Evolutionary conservation across 352 stramenopile species (phyloP).

Genomic region (Phytopythium oedochilum): DNA sequence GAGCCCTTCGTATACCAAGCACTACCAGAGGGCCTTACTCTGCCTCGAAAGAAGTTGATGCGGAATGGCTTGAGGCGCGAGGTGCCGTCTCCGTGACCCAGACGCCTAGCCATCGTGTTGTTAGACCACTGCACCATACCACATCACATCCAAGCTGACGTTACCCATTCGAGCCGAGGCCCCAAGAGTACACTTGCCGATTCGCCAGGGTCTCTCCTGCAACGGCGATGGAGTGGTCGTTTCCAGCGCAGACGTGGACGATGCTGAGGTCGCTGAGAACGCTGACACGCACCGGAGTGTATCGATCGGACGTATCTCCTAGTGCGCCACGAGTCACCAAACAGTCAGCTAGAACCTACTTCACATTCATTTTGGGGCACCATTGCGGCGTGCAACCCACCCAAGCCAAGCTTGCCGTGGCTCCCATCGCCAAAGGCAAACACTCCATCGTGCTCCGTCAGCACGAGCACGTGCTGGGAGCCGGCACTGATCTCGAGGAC

Average conservation of each 20-base stretch:
- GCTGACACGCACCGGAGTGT: constrained; percentile 31
- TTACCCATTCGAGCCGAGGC: constrained; percentile 57
- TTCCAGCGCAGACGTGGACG: constrained; percentile 49
- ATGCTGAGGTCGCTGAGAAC: constrained; percentile 52
- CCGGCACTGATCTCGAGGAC: constrained; percentile 53
- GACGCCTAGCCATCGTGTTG: constrained; percentile 21
- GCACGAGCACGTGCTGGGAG: constrained; percentile 55
- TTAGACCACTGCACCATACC: background rate
- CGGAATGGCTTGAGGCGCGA: constrained; percentile 54
- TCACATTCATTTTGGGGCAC: background rate
- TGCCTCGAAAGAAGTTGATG: constrained; percentile 64
- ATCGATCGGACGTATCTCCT: constrained; percentile 41
- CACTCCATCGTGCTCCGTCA: constrained; percentile 65
- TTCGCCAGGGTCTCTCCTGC: constrained; percentile 61
- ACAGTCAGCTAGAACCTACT: background rate
- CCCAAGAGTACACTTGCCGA: constrained; percentile 81
- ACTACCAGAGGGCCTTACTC: constrained; percentile 15
- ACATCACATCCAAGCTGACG: no score
- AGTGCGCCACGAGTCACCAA: background rate
- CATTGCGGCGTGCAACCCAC: background rate
- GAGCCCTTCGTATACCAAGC: no score
- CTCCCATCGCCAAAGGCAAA: constrained; percentile 65
- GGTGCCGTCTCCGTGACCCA: constrained; percentile 61
- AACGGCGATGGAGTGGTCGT: constrained; percentile 65
- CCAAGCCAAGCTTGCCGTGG: constrained; percentile 48